Conservation (phyloP, 2,329 filamentous ascomycete genomes). For the Geoglossum cookeanum region DNA sequence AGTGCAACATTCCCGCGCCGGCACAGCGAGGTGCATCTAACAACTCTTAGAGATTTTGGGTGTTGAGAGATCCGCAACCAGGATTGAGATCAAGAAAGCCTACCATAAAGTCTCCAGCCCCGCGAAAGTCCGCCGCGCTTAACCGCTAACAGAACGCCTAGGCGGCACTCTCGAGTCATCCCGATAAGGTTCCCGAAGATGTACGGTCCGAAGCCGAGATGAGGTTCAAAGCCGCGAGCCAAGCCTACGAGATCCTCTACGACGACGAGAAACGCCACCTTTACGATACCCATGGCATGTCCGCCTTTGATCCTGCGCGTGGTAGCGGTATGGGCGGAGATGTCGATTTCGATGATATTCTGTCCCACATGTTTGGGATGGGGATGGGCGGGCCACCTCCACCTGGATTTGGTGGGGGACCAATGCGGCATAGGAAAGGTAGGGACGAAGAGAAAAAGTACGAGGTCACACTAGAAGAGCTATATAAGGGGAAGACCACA, state of each 20-base stretch:
- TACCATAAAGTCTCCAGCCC: conserved; percentile 61
- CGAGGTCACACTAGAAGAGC: conserved; percentile 75
- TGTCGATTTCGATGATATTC: conserved; percentile 77
- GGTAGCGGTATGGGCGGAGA: conserved; percentile 43
- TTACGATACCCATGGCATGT: conserved; percentile 92
- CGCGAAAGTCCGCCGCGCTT: conserved; percentile 3
- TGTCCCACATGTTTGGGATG: conserved; percentile 73
- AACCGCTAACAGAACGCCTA: conserved; percentile 19
- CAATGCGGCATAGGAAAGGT: conserved; percentile 48
- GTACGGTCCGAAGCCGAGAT: conserved; percentile 70
- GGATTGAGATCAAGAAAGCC: conserved; percentile 80
- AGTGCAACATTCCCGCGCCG: conserved; percentile 9
- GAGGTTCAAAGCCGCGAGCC: conserved; percentile 81
- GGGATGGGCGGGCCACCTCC: conserved; percentile 23
- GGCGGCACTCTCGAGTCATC: conserved; percentile 76
- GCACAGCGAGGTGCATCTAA: neutral
- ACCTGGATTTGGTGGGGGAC: conserved; percentile 21
- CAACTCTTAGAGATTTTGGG: conserved; percentile 54
- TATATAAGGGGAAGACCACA: conserved; percentile 97
- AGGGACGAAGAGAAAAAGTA: conserved; percentile 80
- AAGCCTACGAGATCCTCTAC: conserved; percentile 93
- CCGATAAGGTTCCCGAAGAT: conserved; percentile 83
- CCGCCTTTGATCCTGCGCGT: conserved; percentile 69
- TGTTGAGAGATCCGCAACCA: conserved; percentile 50
- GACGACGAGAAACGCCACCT: conserved; percentile 85